These are phyloP conservation scores for Cokeromyces recurvatus DNA, from an alignment of 371 early-diverging fungal genomes.

Conservation along the genomic window DNA sequence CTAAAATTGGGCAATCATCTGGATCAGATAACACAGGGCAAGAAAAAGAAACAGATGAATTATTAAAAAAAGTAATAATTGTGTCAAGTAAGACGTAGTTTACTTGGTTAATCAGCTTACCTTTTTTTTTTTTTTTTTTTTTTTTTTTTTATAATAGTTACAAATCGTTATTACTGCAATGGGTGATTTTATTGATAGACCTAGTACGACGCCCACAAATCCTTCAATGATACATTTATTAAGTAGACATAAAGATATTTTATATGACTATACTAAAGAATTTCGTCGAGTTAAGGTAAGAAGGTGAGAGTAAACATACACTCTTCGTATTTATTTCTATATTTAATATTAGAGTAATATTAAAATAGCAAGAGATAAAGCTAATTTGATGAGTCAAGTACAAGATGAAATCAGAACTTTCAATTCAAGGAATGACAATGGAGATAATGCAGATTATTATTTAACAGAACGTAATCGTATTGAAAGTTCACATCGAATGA, in stretches of 20 bases:
- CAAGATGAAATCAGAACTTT: conserved; percentile 52
- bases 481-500: conserved; percentile 58
- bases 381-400: conserved; percentile 57
- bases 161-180: conserved; percentile 49
- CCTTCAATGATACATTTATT: conserved; percentile 68
- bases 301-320: neutral
- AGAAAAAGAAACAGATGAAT: conserved; percentile 56
- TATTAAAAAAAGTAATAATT: conserved; percentile 51
- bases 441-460: conserved; percentile 48
- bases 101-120: no score
- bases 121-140: no score
- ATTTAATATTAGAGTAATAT: conserved; percentile 42
- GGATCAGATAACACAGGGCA: conserved; percentile 29
- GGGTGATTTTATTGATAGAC: conserved; percentile 50
- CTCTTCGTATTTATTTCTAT: neutral
- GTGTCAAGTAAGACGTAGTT: no score
- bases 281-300: conserved; percentile 55
- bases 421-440: conserved; percentile 28
- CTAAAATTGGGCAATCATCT: conserved; percentile 36
- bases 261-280: conserved; percentile 67
- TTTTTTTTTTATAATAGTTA: conserved; percentile 35
- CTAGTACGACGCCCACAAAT: conserved; percentile 50
- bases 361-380: conserved; percentile 54
- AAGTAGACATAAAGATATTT: conserved; percentile 67
- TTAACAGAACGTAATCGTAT: conserved; percentile 58